phyloP scores from a whole-genome alignment of 192 early-diverging fungal species.

The Backusella tarrabulga region DNA sequence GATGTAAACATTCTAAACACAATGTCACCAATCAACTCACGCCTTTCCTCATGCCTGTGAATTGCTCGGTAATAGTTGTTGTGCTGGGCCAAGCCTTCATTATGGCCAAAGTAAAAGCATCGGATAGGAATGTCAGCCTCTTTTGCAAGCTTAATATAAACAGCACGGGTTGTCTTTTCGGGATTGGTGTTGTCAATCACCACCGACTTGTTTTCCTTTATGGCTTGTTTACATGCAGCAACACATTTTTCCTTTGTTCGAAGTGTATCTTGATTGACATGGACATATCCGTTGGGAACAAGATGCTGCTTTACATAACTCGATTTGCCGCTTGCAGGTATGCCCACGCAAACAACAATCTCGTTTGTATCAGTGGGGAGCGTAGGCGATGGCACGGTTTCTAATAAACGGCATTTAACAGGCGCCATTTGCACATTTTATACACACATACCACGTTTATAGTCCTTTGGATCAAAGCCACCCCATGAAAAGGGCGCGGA shows the following conservation, averaged over 20 bases:
- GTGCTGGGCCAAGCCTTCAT: slow-evolving; percentile 63
- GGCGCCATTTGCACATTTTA: background rate
- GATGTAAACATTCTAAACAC: slow-evolving; percentile 52
- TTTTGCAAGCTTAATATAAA: slow-evolving; percentile 67
- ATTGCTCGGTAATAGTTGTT: slow-evolving; percentile 75
- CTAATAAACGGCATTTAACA: slow-evolving; percentile 6
- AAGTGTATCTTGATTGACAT: slow-evolving; percentile 82
- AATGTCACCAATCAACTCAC: slow-evolving; percentile 45
- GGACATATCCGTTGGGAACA: slow-evolving; percentile 60
- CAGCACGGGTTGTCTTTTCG: slow-evolving; percentile 49
- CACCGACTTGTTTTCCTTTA: slow-evolving; percentile 54
- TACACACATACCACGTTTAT: slow-evolving; percentile 22
- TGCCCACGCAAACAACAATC: slow-evolving; percentile 77
- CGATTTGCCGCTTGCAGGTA: slow-evolving; percentile 84
- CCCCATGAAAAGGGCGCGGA: slow-evolving; percentile 47
- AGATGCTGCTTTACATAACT: slow-evolving; percentile 67
- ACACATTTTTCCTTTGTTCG: slow-evolving; percentile 79
- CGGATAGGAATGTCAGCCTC: slow-evolving; percentile 52
- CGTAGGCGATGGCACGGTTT: slow-evolving; percentile 3
- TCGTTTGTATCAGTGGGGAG: slow-evolving; percentile 36
- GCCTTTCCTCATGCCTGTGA: background rate
- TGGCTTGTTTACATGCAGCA: slow-evolving; percentile 44
- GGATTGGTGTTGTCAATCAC: slow-evolving; percentile 92
- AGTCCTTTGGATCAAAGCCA: slow-evolving; percentile 47
- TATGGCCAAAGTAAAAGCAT: slow-evolving; percentile 61